Base-by-base conservation (phyloP, 495 filamentous ascomycete genomes). In the Bacidia rubella region DNA sequence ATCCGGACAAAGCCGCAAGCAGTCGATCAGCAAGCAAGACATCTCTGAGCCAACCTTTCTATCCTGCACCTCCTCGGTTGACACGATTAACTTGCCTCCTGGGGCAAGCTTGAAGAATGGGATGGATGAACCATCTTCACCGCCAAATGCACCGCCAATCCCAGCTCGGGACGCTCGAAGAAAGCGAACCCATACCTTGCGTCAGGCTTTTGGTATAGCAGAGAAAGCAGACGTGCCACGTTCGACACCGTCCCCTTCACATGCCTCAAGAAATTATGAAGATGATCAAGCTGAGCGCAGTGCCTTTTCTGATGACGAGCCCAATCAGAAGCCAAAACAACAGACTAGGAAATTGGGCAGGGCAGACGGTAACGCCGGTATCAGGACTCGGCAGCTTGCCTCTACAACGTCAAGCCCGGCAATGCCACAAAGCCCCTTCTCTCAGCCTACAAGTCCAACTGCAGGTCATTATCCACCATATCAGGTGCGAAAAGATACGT, bases 31-130 rank as follows among this genome's bases (percentile, higher is more conserved):
- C 59, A 88, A 90, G 60, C 69, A 74, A 29, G 78, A 83, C 24
- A 93, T 95, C 38, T 90, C 86, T 2, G 88, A 92, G 57, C 88
- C 88, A 0, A 85, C 76, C 0, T 83, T 94, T 52, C 65, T 90
- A n/a, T 85, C 78, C 29, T 78, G 75, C 20, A 92, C 86, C 9
- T 87, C 82, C 10, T 81, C 80, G 41, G 75, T 92, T 15, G 78
- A 81, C 2, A 80, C 78, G 0, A 72, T 85, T 11, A 74, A 76
- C 38, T 69, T 86, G 2, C 81, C 81, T 2, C 57, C 71, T 54
- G 68, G 72, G 50, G 59, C 75, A 44, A 57, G 68, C 65, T 43
- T 72, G 41, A 64, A 58, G 51, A 70, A 72, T 50, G 66, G 68
- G 24, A 65, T 65, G 62, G 63, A 61, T 10, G 41, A 43, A 1